These are phyloP conservation scores for Cyclotella baltica DNA, from an alignment of 108 stramenopile genomes.

Conservation along the genomic window DNA sequence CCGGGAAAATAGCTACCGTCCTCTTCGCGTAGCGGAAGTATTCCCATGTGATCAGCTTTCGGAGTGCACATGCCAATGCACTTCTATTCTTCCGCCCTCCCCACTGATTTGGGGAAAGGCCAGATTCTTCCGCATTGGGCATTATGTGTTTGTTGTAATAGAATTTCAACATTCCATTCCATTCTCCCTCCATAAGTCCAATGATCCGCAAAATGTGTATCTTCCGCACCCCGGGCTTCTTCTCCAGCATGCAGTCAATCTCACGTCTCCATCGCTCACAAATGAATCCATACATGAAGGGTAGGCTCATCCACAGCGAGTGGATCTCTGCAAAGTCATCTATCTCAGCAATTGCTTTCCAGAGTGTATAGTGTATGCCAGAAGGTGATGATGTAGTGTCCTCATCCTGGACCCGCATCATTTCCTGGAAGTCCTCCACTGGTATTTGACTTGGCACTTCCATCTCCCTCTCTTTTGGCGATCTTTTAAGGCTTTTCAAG, in stretches of 20 bases:
- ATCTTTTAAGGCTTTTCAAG: not conserved
- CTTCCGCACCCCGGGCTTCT: not conserved
- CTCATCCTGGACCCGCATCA: not conserved
- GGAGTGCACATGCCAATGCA: not conserved
- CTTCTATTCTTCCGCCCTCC: not conserved
- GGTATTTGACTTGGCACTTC: not conserved
- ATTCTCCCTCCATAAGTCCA: not conserved
- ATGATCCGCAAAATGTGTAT: not conserved
- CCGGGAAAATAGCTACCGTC: not conserved
- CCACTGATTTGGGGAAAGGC: not conserved
- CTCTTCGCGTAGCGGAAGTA: not conserved
- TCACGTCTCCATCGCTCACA: not conserved
- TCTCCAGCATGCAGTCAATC: not conserved
- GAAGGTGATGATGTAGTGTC: not conserved
- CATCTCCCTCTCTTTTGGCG: not conserved
- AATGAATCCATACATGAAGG: not conserved
- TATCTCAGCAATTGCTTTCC: constrained; percentile 8
- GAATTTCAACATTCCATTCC: not conserved
- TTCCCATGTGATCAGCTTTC: not conserved
- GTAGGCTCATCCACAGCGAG: not conserved
- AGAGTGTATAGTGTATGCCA: not conserved
- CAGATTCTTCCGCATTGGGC: not conserved
- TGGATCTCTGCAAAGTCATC: not conserved
- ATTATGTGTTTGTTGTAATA: not conserved
- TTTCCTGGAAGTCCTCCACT: not conserved